A percentile compares a stretch with the other conserved stretches of the same genome.
These are phyloP conservation scores for Paramecium pentaurelia DNA, from an alignment of 73 alveolate genomes.

Conservation along the genomic window DNA sequence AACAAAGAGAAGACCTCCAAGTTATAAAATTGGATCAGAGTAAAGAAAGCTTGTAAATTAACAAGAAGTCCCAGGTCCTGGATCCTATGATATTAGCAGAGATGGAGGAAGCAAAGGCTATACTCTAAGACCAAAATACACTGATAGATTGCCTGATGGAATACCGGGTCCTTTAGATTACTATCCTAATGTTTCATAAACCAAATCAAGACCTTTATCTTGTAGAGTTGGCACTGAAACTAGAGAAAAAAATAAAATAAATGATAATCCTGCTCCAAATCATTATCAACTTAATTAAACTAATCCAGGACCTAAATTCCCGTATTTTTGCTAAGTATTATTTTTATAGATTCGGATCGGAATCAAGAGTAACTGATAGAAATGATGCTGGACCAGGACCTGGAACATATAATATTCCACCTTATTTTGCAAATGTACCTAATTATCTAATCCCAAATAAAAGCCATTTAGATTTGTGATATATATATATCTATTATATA, in stretches of 20 bases:
- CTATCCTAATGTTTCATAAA: background rate
- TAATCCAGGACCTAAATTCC: background rate
- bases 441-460: constrained; percentile 3
- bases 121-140: constrained; percentile 21
- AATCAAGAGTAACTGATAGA: constrained; percentile 11
- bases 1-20: constrained; percentile 35
- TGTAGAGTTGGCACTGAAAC: constrained; percentile 33
- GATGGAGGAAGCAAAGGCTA: background rate
- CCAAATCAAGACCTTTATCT: constrained; percentile 18
- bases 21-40: constrained; percentile 18
- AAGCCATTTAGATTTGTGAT: background rate
- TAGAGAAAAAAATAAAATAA: background rate
- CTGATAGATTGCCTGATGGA: constrained; percentile 20
- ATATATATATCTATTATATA: background rate
- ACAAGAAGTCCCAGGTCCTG: constrained; percentile 44
- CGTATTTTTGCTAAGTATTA: background rate
- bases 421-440: constrained; percentile 16
- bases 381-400: constrained; percentile 36
- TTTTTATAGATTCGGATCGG: constrained; percentile 1
- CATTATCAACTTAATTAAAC: background rate
- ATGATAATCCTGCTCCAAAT: constrained; percentile 32
- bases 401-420: constrained; percentile 22
- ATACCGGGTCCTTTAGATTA: constrained; percentile 48
- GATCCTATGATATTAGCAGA: constrained; percentile 12
- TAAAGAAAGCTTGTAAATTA: background rate